A percentile compares a stretch with the other conserved stretches of the same genome.
Evolutionary conservation across 2,329 filamentous ascomycete genomes (phyloP).

Genomic region (Malbranchea cinnamomea): DNA sequence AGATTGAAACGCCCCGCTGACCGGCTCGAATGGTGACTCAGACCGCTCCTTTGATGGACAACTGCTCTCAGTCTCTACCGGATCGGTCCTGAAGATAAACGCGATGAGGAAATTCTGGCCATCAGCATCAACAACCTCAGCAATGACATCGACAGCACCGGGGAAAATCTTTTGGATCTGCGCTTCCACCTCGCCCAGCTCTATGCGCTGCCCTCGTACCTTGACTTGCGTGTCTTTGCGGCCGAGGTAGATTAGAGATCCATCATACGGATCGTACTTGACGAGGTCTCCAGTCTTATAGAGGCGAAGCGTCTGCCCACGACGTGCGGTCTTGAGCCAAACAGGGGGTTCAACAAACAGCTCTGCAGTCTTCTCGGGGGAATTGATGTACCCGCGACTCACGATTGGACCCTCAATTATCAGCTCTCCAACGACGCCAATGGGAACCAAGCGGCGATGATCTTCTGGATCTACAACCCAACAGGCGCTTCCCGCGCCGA

Average conservation of each 20-base stretch:
- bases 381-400: slow-evolving; percentile 21
- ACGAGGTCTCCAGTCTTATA: slow-evolving; percentile 15
- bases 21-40: neutral
- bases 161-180: slow-evolving; percentile 28
- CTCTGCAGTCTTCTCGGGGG: slow-evolving; percentile 9
- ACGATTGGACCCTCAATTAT: slow-evolving; percentile 26
- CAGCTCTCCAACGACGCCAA: slow-evolving; percentile 27
- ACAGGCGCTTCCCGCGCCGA: slow-evolving; percentile 5
- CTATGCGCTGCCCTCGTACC: slow-evolving; percentile 65
- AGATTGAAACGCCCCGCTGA: neutral
- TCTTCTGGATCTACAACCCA: slow-evolving; percentile 15
- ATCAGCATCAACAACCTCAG: slow-evolving; percentile 6
- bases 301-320: slow-evolving; percentile 1
- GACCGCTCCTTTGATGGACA: neutral
- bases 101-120: slow-evolving; percentile 3
- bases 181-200: slow-evolving; percentile 74
- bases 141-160: slow-evolving; percentile 3
- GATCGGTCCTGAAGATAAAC: slow-evolving; percentile 9
- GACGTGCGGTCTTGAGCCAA: slow-evolving; percentile 7
- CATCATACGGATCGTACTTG: slow-evolving; percentile 9
- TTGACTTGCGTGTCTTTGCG: slow-evolving; percentile 51
- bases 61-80: neutral
- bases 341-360: slow-evolving; percentile 13
- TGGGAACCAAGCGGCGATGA: slow-evolving; percentile 12
- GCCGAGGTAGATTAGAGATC: slow-evolving; percentile 9